A percentile compares a stretch with the other conserved stretches of the same genome.
Evolutionary conservation across 805 yeast species (phyloP).

Genomic region (Yarrowia sp.): DNA sequence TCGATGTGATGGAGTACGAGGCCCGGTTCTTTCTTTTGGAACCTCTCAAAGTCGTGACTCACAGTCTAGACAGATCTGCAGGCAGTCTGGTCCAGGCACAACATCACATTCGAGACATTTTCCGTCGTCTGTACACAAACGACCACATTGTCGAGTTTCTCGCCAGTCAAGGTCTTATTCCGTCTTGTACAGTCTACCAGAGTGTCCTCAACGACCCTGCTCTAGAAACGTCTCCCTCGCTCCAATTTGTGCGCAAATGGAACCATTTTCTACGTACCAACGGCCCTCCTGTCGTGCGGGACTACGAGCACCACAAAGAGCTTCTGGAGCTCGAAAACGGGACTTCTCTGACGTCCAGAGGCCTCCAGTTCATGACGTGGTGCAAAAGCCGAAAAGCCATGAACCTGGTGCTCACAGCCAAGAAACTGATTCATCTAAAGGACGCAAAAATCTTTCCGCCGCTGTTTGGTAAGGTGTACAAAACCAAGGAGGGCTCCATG

Average conservation of each 20-base stretch:
- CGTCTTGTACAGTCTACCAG: neutral
- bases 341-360: neutral
- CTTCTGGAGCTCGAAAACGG: neutral
- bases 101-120: neutral
- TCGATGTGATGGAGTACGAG: neutral
- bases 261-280: neutral
- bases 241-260: neutral
- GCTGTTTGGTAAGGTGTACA: neutral
- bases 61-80: neutral
- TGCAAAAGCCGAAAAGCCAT: neutral
- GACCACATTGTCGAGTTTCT: slow-evolving; percentile 6
- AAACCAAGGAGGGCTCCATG: neutral
- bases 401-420: neutral
- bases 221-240: neutral
- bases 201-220: neutral
- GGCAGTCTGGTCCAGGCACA: neutral
- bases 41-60: neutral
- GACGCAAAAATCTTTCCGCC: neutral
- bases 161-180: neutral
- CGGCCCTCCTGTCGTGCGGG: neutral
- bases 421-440: neutral
- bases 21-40: neutral
- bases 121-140: neutral
- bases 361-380: neutral
- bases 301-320: neutral